A percentile compares a stretch with the other conserved stretches of the same genome.
Evolutionary conservation across 2,329 filamentous ascomycete species (phyloP).

Genomic region (Zopfia rhizophila): DNA sequence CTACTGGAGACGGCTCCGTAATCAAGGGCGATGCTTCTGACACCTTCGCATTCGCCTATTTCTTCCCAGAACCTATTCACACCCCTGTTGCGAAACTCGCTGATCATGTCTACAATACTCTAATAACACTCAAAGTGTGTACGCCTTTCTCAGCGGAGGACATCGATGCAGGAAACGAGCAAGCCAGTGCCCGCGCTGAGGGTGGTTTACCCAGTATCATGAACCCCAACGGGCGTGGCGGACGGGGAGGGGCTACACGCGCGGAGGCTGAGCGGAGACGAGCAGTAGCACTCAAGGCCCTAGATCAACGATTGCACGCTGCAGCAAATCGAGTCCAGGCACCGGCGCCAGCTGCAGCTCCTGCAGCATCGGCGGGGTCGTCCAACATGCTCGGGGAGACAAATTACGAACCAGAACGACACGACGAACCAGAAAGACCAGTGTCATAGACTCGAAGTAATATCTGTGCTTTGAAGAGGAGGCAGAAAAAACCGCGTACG

Average conservation of each 20-base stretch:
- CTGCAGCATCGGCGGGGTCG: constrained; percentile 37
- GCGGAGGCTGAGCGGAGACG: constrained; percentile 92
- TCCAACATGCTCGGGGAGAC: constrained; percentile 54
- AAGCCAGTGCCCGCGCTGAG: constrained; percentile 73
- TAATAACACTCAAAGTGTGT: constrained; percentile 81
- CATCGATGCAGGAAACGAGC: constrained; percentile 76
- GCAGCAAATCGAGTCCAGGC: constrained; percentile 69
- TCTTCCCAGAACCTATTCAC: constrained; percentile 89
- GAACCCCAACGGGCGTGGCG: constrained; percentile 58
- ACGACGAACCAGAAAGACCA: constrained; percentile 37
- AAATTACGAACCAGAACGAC: constrained; percentile 54
- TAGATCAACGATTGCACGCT: constrained; percentile 92
- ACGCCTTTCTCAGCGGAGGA: constrained; percentile 87
- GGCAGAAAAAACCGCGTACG: too few relatives aligned
- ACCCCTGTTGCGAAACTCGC: constrained; percentile 79
- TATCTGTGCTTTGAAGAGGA: constrained; percentile 13
- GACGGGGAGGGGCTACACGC: constrained; percentile 72
- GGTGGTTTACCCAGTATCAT: constrained; percentile 69
- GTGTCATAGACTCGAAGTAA: constrained; percentile 25
- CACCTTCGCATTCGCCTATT: constrained; percentile 94
- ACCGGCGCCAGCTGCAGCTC: constrained; percentile 43
- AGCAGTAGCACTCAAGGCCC: constrained; percentile 86
- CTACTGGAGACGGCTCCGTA: constrained; percentile 61
- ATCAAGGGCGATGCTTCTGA: constrained; percentile 93
- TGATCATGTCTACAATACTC: constrained; percentile 76